phyloP scores from a whole-genome alignment of 106 monocot genomes.

The Dioscorea zingiberensis region DNA sequence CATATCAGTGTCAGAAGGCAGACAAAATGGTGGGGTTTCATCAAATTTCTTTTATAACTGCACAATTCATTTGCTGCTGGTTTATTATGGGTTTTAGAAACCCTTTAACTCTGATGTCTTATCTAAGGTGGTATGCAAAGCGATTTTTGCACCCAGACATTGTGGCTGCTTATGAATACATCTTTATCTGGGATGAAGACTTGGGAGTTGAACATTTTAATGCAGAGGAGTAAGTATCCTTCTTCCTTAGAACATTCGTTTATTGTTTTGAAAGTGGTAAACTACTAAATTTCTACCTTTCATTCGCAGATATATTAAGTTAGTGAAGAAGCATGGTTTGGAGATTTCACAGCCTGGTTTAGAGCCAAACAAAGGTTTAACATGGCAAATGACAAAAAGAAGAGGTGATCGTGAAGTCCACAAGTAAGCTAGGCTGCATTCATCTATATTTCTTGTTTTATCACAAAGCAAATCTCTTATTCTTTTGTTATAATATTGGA shows the following conservation, averaged over 20 bases:
- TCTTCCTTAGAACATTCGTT: too few species aligned
- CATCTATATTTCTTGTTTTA: too few species aligned
- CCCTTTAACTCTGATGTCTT: not conserved
- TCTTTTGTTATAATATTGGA: not conserved
- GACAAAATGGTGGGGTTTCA: constrained; percentile 4
- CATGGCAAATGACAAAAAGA: constrained; percentile 20
- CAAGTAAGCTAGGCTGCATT: not conserved
- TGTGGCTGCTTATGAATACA: constrained; percentile 17
- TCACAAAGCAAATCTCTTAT: too few species aligned
- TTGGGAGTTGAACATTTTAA: constrained; percentile 17
- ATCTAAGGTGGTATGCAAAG: constrained; percentile 18
- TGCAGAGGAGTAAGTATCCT: constrained; percentile 11
- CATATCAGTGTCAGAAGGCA: constrained; percentile 12
- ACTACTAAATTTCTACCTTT: too few species aligned
- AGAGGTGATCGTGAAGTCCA: constrained; percentile 22
- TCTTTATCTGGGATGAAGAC: constrained; percentile 22
- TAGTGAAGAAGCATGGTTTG: constrained; percentile 17
- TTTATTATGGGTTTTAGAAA: not conserved
- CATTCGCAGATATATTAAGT: constrained; percentile 7
- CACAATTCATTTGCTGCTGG: too few species aligned
- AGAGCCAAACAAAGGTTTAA: constrained; percentile 12
- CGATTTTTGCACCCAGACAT: constrained; percentile 20
- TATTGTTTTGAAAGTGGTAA: too few species aligned
- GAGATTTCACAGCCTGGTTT: constrained; percentile 22
- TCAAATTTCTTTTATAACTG: not conserved